A percentile compares a stretch with the other conserved stretches of the same genome.
These are phyloP conservation scores for Diddensiella caesifluorescens DNA, from an alignment of 805 yeast species.

Conservation along the genomic window DNA sequence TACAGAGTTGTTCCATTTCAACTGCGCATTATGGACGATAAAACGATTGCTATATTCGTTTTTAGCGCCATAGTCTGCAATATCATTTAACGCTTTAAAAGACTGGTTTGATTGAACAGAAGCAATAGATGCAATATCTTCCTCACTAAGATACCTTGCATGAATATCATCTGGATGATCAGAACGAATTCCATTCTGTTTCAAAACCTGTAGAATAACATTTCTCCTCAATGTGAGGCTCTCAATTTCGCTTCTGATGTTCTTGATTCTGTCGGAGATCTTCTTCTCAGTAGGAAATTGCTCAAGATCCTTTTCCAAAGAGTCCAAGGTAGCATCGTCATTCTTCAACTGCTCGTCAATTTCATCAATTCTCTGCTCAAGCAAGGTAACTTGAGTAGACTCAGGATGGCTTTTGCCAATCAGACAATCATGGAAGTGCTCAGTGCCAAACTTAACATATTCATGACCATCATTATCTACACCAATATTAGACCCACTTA, in stretches of 20 bases:
- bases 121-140: constrained; percentile 9
- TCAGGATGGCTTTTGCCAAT: constrained; percentile 31
- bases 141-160: constrained; percentile 3
- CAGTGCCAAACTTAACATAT: constrained; percentile 46
- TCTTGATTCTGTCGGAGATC: constrained; percentile 17
- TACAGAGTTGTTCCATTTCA: constrained; percentile 72
- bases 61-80: constrained; percentile 17
- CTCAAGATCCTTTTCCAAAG: constrained; percentile 23
- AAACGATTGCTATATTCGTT: constrained; percentile 57
- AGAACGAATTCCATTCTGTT: constrained; percentile 6
- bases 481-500: constrained; percentile 24
- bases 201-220: constrained; percentile 10
- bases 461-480: constrained; percentile 20
- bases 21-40: constrained; percentile 62
- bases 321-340: constrained; percentile 30
- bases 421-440: constrained; percentile 60
- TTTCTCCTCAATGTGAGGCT: constrained; percentile 16
- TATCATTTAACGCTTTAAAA: constrained; percentile 16
- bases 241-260: constrained; percentile 16
- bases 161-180: constrained; percentile 7
- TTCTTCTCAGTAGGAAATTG: constrained; percentile 21
- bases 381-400: constrained; percentile 25
- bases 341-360: constrained; percentile 30
- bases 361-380: constrained; percentile 27
- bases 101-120: constrained; percentile 9